phyloP scores from a whole-genome alignment of 768 basidiomycete species.

The Hygrophoropsis aurantiaca region DNA sequence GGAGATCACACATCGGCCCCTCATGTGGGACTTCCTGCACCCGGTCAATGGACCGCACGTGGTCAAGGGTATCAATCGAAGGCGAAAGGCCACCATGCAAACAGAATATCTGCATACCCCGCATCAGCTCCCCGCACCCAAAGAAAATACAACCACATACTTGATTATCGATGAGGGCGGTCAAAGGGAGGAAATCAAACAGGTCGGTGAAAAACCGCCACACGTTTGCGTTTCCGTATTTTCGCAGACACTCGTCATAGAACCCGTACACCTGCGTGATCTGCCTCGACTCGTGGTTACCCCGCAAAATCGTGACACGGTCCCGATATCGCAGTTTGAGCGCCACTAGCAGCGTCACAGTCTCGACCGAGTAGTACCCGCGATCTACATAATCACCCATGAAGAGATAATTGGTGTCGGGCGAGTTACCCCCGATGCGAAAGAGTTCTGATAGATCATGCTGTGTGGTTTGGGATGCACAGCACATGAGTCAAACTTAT shows the following conservation, averaged over 20 bases:
- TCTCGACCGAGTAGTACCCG: conserved; percentile 99
- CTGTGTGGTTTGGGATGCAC: conserved; percentile 57
- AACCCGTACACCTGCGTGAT: conserved; percentile 99
- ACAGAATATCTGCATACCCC: conserved; percentile 83
- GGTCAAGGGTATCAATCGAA: conserved; percentile 99
- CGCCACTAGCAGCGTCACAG: conserved; percentile 94
- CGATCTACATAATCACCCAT: conserved; percentile 99
- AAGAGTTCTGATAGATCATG: conserved; percentile 99
- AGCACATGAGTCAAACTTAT: conserved; percentile 24
- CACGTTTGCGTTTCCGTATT: conserved; percentile 99
- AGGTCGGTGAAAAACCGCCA: conserved; percentile 99
- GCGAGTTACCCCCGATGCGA: conserved; percentile 97
- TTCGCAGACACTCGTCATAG: conserved; percentile 98
- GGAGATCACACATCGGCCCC: conserved; percentile 98
- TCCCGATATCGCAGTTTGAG: conserved; percentile 98
- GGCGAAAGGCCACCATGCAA: conserved; percentile 97
- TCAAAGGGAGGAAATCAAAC: conserved; percentile 96
- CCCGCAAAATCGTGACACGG: conserved; percentile 95
- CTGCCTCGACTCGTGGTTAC: conserved; percentile 98
- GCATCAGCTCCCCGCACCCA: conserved; percentile 1
- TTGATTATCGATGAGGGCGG: conserved; percentile 98
- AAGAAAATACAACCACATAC: conserved; percentile 50
- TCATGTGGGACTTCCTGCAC: conserved; percentile 99
- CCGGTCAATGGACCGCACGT: conserved; percentile 97
- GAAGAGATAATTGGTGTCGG: conserved; percentile 99